Percentiles rank a stretch among this genome's conserved stretches.
These are phyloP conservation scores for Globisporangium okanoganense DNA, from an alignment of 352 stramenopile genomes.

Conservation along the genomic window DNA sequence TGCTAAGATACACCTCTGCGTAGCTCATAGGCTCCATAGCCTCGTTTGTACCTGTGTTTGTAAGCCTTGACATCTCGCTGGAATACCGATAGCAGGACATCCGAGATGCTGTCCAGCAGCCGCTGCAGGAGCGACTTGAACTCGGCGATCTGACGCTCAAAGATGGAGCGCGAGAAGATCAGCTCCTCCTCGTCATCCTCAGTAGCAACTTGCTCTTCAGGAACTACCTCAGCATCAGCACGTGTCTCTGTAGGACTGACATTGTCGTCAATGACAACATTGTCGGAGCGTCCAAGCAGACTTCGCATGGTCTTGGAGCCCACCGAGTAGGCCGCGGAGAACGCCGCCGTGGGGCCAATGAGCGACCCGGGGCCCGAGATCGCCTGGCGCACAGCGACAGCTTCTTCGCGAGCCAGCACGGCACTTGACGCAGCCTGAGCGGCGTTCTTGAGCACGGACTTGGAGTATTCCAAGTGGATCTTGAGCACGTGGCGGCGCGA, in stretches of 20 bases:
- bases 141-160: conserved; percentile 53
- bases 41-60: conserved; percentile 31
- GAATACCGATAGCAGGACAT: conserved; percentile 21
- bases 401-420: conserved; percentile 65
- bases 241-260: background rate
- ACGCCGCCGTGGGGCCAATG: conserved; percentile 64
- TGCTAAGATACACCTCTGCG: no score
- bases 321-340: conserved; percentile 70
- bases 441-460: conserved; percentile 36
- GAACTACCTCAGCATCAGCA: background rate
- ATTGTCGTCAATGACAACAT: background rate
- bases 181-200: conserved; percentile 41
- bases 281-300: conserved; percentile 38
- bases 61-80: conserved; percentile 24
- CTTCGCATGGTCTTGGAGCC: conserved; percentile 72
- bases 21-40: no score
- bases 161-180: conserved; percentile 71
- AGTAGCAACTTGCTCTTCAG: background rate
- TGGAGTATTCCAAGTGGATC: conserved; percentile 62
- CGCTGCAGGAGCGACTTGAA: conserved; percentile 31
- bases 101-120: conserved; percentile 27
- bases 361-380: conserved; percentile 60
- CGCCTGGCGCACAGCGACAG: conserved; percentile 59
- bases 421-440: conserved; percentile 42
- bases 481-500: conserved; percentile 51